Percentiles rank a stretch among this genome's conserved stretches.
phyloP scores from a whole-genome alignment of 2,329 filamentous ascomycete genomes.

The Triangularia setosa region DNA sequence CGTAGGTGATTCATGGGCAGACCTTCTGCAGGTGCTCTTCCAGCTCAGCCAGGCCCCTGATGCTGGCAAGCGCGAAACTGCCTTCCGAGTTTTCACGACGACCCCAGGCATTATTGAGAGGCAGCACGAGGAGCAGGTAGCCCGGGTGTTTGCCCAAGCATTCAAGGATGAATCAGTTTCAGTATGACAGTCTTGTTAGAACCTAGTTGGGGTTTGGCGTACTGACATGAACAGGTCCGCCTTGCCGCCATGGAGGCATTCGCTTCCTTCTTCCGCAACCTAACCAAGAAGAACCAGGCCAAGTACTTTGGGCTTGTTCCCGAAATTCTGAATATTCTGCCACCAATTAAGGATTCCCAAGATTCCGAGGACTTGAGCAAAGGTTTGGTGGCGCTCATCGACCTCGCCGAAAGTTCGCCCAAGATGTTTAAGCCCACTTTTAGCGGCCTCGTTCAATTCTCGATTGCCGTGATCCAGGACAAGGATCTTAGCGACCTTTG shows the following conservation, averaged over 20 bases:
- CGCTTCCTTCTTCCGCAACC: constrained; percentile 88
- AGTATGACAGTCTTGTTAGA: constrained; percentile 43
- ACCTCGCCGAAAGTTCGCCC: constrained; percentile 87
- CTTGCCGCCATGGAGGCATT: constrained; percentile 96
- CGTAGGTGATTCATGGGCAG: constrained; percentile 79
- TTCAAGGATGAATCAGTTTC: constrained; percentile 84
- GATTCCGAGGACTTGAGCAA: constrained; percentile 90
- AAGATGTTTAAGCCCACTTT: constrained; percentile 99
- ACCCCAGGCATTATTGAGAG: constrained; percentile 95
- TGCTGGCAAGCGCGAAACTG: constrained; percentile 79
- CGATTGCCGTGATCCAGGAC: constrained; percentile 88
- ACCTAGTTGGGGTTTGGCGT: background rate
- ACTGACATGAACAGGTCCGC: constrained; percentile 59
- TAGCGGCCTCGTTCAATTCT: constrained; percentile 87
- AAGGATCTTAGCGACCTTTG: constrained; percentile 89
- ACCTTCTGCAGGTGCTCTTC: constrained; percentile 82
- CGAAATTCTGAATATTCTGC: constrained; percentile 89
- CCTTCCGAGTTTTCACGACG: constrained; percentile 91
- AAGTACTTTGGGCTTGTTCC: constrained; percentile 87
- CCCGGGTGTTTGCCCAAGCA: constrained; percentile 82
- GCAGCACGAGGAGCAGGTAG: constrained; percentile 88
- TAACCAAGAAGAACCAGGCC: constrained; percentile 79
- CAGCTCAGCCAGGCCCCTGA: constrained; percentile 84
- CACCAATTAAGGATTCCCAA: constrained; percentile 85
- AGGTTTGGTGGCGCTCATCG: constrained; percentile 85